Percentiles rank a stretch among this genome's conserved stretches.
These are phyloP conservation scores for Xylariaceae sp. DNA, from an alignment of 2,329 filamentous ascomycete genomes.

Conservation along the genomic window DNA sequence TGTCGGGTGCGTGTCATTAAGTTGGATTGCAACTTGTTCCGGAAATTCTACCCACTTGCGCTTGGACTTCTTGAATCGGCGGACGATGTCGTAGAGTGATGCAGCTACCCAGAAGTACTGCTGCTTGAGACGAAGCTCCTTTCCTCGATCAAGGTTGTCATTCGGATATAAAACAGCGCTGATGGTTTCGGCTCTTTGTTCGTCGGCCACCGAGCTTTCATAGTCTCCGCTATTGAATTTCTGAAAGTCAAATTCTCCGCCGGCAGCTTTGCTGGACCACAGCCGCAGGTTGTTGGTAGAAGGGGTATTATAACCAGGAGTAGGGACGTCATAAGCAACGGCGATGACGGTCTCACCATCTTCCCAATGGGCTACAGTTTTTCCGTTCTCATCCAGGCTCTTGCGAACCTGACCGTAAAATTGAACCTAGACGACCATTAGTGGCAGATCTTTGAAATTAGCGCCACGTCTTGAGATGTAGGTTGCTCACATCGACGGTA, in stretches of 20 bases:
- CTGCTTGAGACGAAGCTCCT: slow-evolving; percentile 96
- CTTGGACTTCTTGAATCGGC: slow-evolving; percentile 97
- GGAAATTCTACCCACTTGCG: slow-evolving; percentile 90
- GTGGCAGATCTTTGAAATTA: neutral
- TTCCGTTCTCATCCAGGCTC: slow-evolving; percentile 76
- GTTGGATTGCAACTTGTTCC: slow-evolving; percentile 93
- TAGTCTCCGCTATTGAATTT: slow-evolving; percentile 99
- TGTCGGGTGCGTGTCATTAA: slow-evolving; percentile 97
- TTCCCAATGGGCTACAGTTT: slow-evolving; percentile 79
- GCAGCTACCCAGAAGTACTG: slow-evolving; percentile 99
- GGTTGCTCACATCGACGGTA: slow-evolving; percentile 75
- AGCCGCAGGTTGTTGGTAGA: slow-evolving; percentile 96
- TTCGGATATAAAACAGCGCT: slow-evolving; percentile 97
- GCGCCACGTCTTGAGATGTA: neutral
- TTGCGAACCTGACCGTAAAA: slow-evolving; percentile 90
- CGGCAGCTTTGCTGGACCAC: slow-evolving; percentile 97
- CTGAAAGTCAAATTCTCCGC: slow-evolving; percentile 98
- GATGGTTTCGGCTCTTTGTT: slow-evolving; percentile 98
- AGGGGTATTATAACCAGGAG: slow-evolving; percentile 86
- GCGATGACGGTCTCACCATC: slow-evolving; percentile 91
- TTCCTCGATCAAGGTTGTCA: slow-evolving; percentile 94
- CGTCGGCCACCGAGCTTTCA: slow-evolving; percentile 96
- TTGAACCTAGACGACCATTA: slow-evolving; percentile 66
- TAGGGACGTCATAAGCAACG: slow-evolving; percentile 89
- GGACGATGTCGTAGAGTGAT: slow-evolving; percentile 93